Conservation (phyloP, 768 basidiomycete species). For the Crassisporium funariophilum region DNA sequence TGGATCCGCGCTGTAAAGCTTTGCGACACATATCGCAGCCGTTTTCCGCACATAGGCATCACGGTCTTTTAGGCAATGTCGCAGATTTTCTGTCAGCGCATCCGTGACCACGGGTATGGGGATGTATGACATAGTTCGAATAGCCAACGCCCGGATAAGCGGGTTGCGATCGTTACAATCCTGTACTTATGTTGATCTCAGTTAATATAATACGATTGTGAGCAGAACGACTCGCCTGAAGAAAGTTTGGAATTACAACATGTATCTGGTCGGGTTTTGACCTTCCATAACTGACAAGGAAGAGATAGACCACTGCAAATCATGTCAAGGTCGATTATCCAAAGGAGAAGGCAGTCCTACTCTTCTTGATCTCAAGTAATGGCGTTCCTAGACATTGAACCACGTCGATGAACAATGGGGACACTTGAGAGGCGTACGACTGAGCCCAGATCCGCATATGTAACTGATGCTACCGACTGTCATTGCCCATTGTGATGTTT, state of each 20-base stretch:
- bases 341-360: conserved; percentile 46
- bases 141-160: conserved; percentile 93
- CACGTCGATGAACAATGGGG: conserved; percentile 92
- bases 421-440: conserved; percentile 59
- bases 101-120: conserved; percentile 88
- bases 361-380: conserved; percentile 98
- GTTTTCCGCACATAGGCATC: conserved; percentile 99
- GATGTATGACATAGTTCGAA: conserved; percentile 99
- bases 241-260: conserved; percentile 86
- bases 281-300: conserved; percentile 95
- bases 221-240: conserved; percentile 59
- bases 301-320: conserved; percentile 90
- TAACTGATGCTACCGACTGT: conserved; percentile 68
- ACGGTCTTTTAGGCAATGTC: conserved; percentile 89
- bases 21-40: conserved; percentile 96
- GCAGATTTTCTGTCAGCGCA: conserved; percentile 83
- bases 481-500: conserved; percentile 99
- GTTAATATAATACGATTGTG: background rate
- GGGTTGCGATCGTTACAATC: conserved; percentile 97
- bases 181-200: conserved; percentile 43
- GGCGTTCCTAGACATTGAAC: conserved; percentile 95
- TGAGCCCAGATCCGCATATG: conserved; percentile 23
- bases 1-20: conserved; percentile 88
- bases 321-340: conserved; percentile 14
- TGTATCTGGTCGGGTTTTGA: conserved; percentile 93